Conservation (phyloP, 768 basidiomycete species). For the Termitomyces sp. region DNA sequence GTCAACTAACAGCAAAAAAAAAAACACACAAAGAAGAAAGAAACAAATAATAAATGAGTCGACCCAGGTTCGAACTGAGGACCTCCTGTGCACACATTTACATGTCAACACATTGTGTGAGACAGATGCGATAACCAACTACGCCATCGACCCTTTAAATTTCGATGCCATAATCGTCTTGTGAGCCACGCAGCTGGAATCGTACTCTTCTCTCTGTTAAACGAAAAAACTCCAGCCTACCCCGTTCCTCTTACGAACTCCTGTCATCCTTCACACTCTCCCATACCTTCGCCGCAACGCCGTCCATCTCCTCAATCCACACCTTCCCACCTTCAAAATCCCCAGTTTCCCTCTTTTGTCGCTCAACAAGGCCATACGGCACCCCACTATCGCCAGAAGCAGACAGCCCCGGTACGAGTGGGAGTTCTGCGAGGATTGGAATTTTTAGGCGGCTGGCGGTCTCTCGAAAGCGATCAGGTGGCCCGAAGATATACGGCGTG, state of each 20-base stretch:
- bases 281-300: conserved; percentile 12
- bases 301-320: conserved; percentile 14
- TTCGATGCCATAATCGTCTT: too few species aligned
- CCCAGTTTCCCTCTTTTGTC: conserved; percentile 7
- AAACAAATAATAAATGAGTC: too few species aligned
- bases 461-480: conserved; percentile 54
- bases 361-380: conserved; percentile 14
- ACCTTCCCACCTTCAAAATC: conserved; percentile 8
- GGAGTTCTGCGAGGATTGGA: conserved; percentile 72
- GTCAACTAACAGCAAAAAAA: too few species aligned
- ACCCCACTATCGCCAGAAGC: conserved; percentile 63
- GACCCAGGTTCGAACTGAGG: too few species aligned
- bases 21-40: too few species aligned
- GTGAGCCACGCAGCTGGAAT: too few species aligned
- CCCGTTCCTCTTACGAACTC: background rate
- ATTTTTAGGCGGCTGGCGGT: conserved; percentile 54
- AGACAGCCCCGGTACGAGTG: conserved; percentile 74
- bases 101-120: conserved; percentile 46
- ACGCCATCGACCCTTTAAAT: conserved; percentile 58
- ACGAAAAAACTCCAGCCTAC: background rate
- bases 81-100: background rate
- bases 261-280: background rate
- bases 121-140: conserved; percentile 83
- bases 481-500: conserved; percentile 65
- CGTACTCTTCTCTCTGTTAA: too few species aligned